Evolutionary conservation across 257 asterid species (phyloP).

Genomic region (Paraleonurus japonicus): DNA sequence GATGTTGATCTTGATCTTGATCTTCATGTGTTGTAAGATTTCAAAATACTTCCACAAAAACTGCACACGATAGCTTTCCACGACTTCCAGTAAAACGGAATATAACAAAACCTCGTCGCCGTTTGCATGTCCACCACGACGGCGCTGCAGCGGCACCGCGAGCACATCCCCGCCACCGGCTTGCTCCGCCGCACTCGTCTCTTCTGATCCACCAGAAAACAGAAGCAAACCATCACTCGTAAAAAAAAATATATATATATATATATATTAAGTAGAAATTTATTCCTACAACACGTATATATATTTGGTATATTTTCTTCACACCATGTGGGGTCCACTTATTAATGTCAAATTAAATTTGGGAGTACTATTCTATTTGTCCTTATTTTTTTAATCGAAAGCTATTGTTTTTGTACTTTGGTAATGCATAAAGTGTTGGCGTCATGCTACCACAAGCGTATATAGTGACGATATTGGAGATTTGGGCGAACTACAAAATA

Average conservation of each 20-base stretch:
- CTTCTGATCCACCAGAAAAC: slow-evolving; percentile 78
- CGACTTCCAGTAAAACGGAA: slow-evolving; percentile 68
- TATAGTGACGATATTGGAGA: no score
- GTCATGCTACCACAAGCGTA: not conserved
- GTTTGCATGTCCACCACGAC: slow-evolving; percentile 75
- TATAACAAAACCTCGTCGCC: slow-evolving; percentile 66
- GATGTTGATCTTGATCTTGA: not conserved
- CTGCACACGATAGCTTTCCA: slow-evolving; percentile 74
- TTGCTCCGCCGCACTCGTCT: slow-evolving; percentile 47
- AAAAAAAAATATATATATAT: no score
- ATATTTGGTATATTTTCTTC: no score
- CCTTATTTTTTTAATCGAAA: no score
- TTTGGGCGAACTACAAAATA: no score
- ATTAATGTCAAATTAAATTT: not conserved
- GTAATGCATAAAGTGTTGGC: not conserved
- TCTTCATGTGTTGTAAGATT: slow-evolving; percentile 40
- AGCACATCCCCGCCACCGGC: slow-evolving; percentile 77
- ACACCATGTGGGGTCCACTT: not conserved
- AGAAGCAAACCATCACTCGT: slow-evolving; percentile 55
- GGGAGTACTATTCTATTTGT: not conserved
- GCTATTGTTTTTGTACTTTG: not conserved
- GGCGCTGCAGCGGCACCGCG: slow-evolving; percentile 71
- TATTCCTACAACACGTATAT: no score
- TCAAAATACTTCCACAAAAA: slow-evolving; percentile 69
- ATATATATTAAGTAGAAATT: no score